Base-by-base conservation (phyloP, 257 asterid genomes). In the Misopates orontium region DNA sequence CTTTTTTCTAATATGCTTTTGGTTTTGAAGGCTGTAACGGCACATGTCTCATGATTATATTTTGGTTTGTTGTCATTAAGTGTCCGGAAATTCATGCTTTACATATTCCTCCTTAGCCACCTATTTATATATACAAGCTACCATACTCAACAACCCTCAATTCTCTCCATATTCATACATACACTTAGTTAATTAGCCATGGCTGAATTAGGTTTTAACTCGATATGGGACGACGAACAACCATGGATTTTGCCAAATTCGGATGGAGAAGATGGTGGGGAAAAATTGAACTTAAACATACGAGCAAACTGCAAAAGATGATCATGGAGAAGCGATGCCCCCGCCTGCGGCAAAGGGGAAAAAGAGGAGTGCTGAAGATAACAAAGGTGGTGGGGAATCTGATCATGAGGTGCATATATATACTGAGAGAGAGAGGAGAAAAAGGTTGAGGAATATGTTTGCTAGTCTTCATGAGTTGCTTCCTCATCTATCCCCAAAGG, bases 371-470 rank as follows among this genome's bases (percentile, higher is more conserved):
- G 36, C 24, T 23, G 32, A 9, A 25, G 66, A 51, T 19, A n/a
- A 54, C 22, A 45, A 28, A 2, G 8, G 55, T 64, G 82, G 69
- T 40, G 87, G 70, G 1, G 82, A 72, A 57, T 57, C 79, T 0
- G 95, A 87, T 47, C 91, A 85, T 44, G 93, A 85, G 78, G 16
- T 83, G 76, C 97, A 85, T 49, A 85, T 80, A 72, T 81, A 81
- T 87, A 92, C 95, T 0, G 95, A 89, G 73, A 89, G 97, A 61
- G 94, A 89, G 67, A 83, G 96, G 66, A 87, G 97, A 69, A 92
- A 89, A 76, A 92, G 82, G 87, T 89, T 92, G 97, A 76, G 91
- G 52, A 77, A 75, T 75, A 81, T 83, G 91, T 92, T 89, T 60
- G 56, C 82, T 8, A 84, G 56, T 76, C 97, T 92, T 63, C 97